These are phyloP conservation scores for Cokeromyces recurvatus DNA, from an alignment of 371 early-diverging fungal genomes.

Conservation along the genomic window DNA sequence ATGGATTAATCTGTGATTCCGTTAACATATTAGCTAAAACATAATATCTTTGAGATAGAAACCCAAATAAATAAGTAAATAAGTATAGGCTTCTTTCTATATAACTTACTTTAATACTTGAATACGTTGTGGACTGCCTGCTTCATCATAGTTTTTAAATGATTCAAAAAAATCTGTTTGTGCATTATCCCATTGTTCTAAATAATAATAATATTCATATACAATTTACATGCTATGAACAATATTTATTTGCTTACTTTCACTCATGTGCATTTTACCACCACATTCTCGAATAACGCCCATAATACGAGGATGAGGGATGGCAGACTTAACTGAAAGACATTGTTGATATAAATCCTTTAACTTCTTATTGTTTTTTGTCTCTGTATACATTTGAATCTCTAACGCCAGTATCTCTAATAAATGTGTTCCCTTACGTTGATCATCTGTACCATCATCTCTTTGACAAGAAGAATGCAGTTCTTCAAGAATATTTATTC, in stretches of 20 bases:
- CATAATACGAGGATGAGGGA: constrained; percentile 95
- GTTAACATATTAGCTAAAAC: constrained; percentile 94
- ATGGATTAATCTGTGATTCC: constrained; percentile 91
- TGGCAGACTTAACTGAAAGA: constrained; percentile 84
- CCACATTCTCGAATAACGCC: constrained; percentile 96
- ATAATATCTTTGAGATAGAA: constrained; percentile 61
- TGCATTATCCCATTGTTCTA: constrained; percentile 89
- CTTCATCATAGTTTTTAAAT: constrained; percentile 96
- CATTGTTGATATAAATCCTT: constrained; percentile 89
- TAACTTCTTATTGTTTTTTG: constrained; percentile 81
- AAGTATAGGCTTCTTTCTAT: no score
- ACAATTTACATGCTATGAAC: not conserved
- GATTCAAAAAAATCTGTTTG: constrained; percentile 94
- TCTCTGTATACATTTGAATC: constrained; percentile 91
- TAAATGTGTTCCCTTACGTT: constrained; percentile 86
- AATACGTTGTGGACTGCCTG: constrained; percentile 89
- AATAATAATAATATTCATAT: not conserved
- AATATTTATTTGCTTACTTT: constrained; percentile 55
- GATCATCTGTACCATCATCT: constrained; percentile 82
- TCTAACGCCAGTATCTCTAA: constrained; percentile 89
- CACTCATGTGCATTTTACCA: constrained; percentile 96
- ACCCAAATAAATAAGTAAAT: no score
- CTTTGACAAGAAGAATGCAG: constrained; percentile 74
- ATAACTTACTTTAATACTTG: constrained; percentile 78
- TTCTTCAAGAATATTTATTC: constrained; percentile 73